A percentile compares a stretch with the other conserved stretches of the same genome.
Evolutionary conservation across 2,329 filamentous ascomycete species (phyloP).

Genomic region (Aspergillus ochraceoroseus): DNA sequence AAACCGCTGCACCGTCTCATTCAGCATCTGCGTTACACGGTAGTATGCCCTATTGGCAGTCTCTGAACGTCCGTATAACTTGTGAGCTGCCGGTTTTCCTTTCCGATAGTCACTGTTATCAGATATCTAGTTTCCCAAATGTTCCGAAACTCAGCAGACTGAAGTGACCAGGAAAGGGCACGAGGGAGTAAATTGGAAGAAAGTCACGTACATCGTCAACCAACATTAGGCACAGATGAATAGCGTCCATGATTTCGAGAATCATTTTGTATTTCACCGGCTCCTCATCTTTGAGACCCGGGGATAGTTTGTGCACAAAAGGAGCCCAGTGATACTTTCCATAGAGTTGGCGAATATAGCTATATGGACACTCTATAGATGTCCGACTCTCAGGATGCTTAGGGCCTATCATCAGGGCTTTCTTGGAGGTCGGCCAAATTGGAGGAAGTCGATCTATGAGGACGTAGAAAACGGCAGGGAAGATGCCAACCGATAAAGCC

Average conservation of each 20-base stretch:
- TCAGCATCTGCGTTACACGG: constrained; percentile 21
- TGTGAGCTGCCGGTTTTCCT: constrained; percentile 20
- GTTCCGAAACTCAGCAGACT: not conserved
- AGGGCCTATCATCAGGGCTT: constrained; percentile 17
- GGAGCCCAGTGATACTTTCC: constrained; percentile 22
- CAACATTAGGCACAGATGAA: constrained; percentile 25
- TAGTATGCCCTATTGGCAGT: constrained; percentile 25
- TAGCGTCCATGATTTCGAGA: constrained; percentile 24
- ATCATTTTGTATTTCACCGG: constrained; percentile 19
- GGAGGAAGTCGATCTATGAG: constrained; percentile 15
- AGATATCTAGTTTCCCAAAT: constrained; percentile 14
- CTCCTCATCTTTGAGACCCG: constrained; percentile 15
- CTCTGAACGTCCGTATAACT: constrained; percentile 22
- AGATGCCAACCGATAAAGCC: constrained; percentile 8
- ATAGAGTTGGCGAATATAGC: constrained; percentile 21
- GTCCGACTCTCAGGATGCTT: constrained; percentile 16
- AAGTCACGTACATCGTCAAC: constrained; percentile 21
- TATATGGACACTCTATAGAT: constrained; percentile 21
- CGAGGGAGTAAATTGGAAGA: not conserved
- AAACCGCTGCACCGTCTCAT: constrained; percentile 14
- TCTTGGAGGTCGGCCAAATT: constrained; percentile 16
- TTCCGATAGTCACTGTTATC: constrained; percentile 23
- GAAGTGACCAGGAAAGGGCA: not conserved
- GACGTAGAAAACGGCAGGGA: constrained; percentile 8
- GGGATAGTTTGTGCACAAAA: constrained; percentile 22